A percentile compares a stretch with the other conserved stretches of the same genome.
phyloP scores from a whole-genome alignment of 129 eudicot genomes.

The Flaveria sonorensis region DNA sequence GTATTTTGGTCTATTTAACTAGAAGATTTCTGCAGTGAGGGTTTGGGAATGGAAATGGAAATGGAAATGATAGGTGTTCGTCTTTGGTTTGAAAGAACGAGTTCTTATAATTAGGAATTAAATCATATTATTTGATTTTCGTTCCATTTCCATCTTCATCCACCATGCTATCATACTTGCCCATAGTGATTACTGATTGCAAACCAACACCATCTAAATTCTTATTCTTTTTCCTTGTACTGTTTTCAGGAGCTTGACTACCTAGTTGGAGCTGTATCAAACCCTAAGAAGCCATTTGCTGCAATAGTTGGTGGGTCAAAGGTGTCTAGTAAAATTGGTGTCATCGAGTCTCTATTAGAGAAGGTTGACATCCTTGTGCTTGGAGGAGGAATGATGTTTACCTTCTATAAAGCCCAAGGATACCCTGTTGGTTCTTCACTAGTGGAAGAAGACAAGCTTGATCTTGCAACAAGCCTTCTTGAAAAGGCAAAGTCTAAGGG shows the following conservation, averaged over 20 bases:
- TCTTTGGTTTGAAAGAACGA: not conserved
- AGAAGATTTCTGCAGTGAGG: constrained; percentile 6
- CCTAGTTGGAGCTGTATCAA: constrained; percentile 82
- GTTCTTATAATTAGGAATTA: not conserved
- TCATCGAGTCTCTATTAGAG: constrained; percentile 64
- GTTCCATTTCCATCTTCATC: not conserved
- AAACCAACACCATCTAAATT: not conserved
- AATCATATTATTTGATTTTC: not conserved
- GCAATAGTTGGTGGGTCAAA: constrained; percentile 96
- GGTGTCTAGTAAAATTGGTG: constrained; percentile 87
- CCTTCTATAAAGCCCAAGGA: constrained; percentile 91
- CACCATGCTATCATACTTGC: not conserved
- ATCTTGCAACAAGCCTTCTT: constrained; percentile 79
- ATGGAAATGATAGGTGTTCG: not conserved
- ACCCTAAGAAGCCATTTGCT: constrained; percentile 92
- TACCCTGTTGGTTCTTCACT: constrained; percentile 75
- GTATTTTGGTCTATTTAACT: not conserved
- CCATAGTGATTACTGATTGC: not conserved
- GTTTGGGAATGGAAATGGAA: constrained; percentile 3
- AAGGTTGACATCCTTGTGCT: constrained; percentile 73
- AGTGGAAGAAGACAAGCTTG: constrained; percentile 92
- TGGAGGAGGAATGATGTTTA: constrained; percentile 91
- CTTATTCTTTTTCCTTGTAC: not conserved
- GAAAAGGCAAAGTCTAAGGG: constrained; percentile 89
- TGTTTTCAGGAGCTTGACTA: constrained; percentile 80